These are phyloP conservation scores for Leccinum broughii DNA, from an alignment of 768 basidiomycete genomes.

Conservation along the genomic window DNA sequence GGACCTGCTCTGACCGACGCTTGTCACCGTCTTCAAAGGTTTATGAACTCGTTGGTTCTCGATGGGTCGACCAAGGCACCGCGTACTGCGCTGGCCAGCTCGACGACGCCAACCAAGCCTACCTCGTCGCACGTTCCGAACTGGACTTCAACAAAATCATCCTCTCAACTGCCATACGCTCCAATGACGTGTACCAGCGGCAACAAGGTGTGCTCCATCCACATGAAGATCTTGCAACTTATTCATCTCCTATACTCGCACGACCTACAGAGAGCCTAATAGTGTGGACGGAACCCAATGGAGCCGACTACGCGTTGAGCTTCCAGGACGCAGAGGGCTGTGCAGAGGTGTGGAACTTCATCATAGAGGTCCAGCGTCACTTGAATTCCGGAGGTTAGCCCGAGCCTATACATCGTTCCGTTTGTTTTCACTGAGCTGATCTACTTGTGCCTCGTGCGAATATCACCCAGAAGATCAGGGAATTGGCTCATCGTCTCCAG, in stretches of 20 bases:
- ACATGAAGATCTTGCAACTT: background rate
- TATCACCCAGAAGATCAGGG: conserved; percentile 44
- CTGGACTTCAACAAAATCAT: conserved; percentile 69
- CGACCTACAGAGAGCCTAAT: conserved; percentile 82
- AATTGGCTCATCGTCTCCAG: conserved; percentile 62
- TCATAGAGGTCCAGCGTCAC: conserved; percentile 87
- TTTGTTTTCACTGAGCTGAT: conserved; percentile 17
- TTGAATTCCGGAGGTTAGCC: conserved; percentile 63
- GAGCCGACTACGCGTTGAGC: conserved; percentile 92
- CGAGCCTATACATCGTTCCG: conserved; percentile 13
- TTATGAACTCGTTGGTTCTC: conserved; percentile 87
- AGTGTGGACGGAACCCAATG: conserved; percentile 97
- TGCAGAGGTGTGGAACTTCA: conserved; percentile 96
- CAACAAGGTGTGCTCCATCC: conserved; percentile 67
- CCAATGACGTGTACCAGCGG: conserved; percentile 82
- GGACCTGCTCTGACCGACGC: conserved; percentile 31
- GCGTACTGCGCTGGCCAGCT: conserved; percentile 94
- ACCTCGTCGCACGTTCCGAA: conserved; percentile 84
- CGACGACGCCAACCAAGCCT: conserved; percentile 72
- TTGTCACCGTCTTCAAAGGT: conserved; percentile 56
- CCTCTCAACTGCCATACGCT: conserved; percentile 76
- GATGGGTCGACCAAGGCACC: conserved; percentile 96
- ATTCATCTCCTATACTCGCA: conserved; percentile 17
- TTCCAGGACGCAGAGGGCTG: conserved; percentile 97
- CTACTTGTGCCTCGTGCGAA: conserved; percentile 15